A percentile compares a stretch with the other conserved stretches of the same genome.
phyloP scores from a whole-genome alignment of 2,329 filamentous ascomycete species.

The Apiospora saccharicola region DNA sequence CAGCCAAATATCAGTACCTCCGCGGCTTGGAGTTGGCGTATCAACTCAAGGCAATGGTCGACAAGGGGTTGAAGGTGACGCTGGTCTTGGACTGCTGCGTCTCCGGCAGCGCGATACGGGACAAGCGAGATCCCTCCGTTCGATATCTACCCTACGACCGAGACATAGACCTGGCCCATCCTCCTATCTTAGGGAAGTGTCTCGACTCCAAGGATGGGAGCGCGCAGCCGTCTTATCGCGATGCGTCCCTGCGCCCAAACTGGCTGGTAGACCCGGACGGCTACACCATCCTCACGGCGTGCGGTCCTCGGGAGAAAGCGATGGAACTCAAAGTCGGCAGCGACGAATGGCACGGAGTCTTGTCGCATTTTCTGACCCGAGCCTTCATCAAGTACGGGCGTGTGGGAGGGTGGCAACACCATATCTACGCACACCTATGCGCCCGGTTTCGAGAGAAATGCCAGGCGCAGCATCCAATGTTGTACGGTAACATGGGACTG shows the following conservation, averaged over 20 bases:
- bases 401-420: not conserved
- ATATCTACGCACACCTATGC: not conserved
- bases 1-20: not conserved
- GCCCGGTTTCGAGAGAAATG: not conserved
- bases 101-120: constrained; percentile 7
- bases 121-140: not conserved
- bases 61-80: constrained; percentile 10
- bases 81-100: constrained; percentile 21
- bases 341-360: not conserved
- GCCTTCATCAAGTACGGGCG: not conserved
- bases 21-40: constrained; percentile 15
- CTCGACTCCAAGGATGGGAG: not conserved
- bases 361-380: not conserved
- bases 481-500: constrained; percentile 13
- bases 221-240: not conserved
- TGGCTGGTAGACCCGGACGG: constrained; percentile 23
- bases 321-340: not conserved
- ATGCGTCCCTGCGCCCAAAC: constrained; percentile 9
- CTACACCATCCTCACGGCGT: constrained; percentile 22
- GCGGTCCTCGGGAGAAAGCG: constrained; percentile 9
- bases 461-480: not conserved
- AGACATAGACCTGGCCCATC: not conserved
- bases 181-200: not conserved
- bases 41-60: constrained; percentile 2
- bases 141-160: constrained; percentile 3